Evolutionary conservation across 768 basidiomycete species (phyloP).

Genomic region (Trametes coccinea): DNA sequence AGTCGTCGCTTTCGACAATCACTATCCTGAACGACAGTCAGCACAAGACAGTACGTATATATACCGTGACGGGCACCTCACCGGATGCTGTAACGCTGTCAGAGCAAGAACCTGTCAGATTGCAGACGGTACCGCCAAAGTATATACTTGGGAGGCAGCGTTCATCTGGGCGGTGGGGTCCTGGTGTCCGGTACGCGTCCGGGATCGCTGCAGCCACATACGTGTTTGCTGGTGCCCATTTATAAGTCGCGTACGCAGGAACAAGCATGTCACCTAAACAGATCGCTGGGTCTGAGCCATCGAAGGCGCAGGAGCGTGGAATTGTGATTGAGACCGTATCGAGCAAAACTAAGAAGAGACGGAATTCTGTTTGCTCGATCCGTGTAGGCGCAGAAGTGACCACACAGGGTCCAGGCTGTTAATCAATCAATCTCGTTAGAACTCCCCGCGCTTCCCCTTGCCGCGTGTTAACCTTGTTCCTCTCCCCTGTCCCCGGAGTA

Average conservation of each 20-base stretch:
- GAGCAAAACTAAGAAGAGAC: neutral
- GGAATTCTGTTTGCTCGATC: constrained; percentile 23
- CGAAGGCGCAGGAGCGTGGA: neutral
- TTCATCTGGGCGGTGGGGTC: constrained; percentile 14
- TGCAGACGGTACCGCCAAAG: constrained; percentile 9
- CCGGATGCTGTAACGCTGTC: constrained; percentile 22
- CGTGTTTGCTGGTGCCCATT: neutral
- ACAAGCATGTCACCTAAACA: constrained; percentile 1
- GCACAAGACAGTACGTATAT: constrained; percentile 1
- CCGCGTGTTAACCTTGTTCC: constrained; percentile 12
- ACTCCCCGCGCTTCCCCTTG: constrained; percentile 12
- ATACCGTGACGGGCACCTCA: neutral
- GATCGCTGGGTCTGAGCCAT: constrained; percentile 5
- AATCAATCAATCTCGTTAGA: constrained; percentile 31
- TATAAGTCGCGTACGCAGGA: constrained; percentile 1
- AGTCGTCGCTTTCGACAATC: neutral
- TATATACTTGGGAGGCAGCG: constrained; percentile 3
- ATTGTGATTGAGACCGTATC: constrained; percentile 18
- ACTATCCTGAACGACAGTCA: neutral
- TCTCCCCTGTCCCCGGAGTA: neutral
- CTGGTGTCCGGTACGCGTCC: neutral
- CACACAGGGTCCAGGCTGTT: constrained; percentile 23
- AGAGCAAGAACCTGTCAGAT: constrained; percentile 19
- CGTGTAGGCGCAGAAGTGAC: constrained; percentile 4
- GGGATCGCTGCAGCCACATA: neutral